Percentiles rank a stretch among this genome's conserved stretches.
Evolutionary conservation across 1,139 yeast genomes (phyloP).

Genomic region (Maudiozyma humilis): DNA sequence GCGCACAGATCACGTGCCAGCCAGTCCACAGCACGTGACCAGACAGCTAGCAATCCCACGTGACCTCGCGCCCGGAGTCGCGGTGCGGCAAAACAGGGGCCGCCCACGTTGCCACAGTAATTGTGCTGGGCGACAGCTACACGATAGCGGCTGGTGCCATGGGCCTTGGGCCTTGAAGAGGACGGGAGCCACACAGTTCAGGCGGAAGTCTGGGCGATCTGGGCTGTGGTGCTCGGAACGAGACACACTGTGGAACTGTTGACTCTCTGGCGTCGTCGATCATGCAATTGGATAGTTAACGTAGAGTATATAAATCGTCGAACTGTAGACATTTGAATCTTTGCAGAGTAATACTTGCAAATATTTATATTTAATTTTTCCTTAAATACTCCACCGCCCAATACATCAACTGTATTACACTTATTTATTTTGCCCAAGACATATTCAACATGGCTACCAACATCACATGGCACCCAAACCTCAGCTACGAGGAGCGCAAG

Average conservation of each 20-base stretch:
- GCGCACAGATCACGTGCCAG: not conserved
- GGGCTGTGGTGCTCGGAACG: not conserved
- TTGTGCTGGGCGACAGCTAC: not conserved
- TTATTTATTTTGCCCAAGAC: not conserved
- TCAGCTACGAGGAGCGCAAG: slow-evolving; percentile 74
- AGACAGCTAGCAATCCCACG: not conserved
- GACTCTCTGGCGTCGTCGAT: too few relatives aligned
- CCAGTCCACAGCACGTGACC: not conserved
- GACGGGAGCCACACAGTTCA: not conserved
- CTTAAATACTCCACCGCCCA: not conserved
- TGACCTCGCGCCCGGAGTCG: not conserved
- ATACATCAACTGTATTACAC: not conserved
- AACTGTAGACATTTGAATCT: too few relatives aligned
- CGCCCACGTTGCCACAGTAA: not conserved
- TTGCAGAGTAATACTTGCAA: too few relatives aligned
- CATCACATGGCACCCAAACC: slow-evolving; percentile 91
- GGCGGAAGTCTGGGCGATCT: too few relatives aligned
- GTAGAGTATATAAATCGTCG: too few relatives aligned
- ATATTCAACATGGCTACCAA: slow-evolving; percentile 67
- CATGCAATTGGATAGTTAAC: too few relatives aligned
- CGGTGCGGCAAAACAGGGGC: not conserved
- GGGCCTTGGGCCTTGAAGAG: too few relatives aligned
- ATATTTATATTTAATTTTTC: too few relatives aligned
- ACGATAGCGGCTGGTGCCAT: not conserved
- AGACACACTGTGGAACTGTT: too few relatives aligned